Conservation (phyloP, 1,139 yeast genomes). For the Hansenula lynferdii region DNA sequence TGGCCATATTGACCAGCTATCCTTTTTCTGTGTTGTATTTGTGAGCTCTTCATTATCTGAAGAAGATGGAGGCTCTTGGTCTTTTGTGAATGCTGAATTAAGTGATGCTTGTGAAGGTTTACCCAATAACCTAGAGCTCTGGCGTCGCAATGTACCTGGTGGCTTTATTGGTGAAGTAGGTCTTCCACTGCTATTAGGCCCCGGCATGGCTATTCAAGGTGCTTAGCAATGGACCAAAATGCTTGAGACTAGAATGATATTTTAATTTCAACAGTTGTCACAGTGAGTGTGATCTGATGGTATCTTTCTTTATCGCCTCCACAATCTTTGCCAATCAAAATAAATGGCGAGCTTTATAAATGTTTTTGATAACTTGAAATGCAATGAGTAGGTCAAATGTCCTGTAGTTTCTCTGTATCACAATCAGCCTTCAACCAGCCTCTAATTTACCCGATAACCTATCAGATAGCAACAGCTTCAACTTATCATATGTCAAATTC, state of each 20-base stretch:
- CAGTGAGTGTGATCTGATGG: too few relatives aligned
- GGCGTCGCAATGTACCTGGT: conserved; percentile 3
- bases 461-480: too few relatives aligned
- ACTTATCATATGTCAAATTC: too few relatives aligned
- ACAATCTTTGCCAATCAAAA: too few relatives aligned
- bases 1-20: conserved; percentile 12
- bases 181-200: background rate
- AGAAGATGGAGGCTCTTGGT: conserved; percentile 2
- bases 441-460: too few relatives aligned
- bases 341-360: too few relatives aligned
- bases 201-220: background rate
- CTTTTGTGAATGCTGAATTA: background rate
- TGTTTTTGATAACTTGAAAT: too few relatives aligned
- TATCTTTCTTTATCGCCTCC: too few relatives aligned
- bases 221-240: background rate
- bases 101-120: conserved; percentile 1
- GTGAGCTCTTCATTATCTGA: background rate
- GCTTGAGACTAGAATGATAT: background rate
- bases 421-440: too few relatives aligned
- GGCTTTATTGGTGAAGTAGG: background rate
- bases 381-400: too few relatives aligned
- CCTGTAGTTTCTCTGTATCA: too few relatives aligned
- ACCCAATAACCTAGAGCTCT: conserved; percentile 13
- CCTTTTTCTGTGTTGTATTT: background rate
- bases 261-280: too few relatives aligned